Percentiles rank a stretch among this genome's conserved stretches.
Conservation (phyloP, 768 basidiomycete species). For the Boletus vinaceobasis region DNA sequence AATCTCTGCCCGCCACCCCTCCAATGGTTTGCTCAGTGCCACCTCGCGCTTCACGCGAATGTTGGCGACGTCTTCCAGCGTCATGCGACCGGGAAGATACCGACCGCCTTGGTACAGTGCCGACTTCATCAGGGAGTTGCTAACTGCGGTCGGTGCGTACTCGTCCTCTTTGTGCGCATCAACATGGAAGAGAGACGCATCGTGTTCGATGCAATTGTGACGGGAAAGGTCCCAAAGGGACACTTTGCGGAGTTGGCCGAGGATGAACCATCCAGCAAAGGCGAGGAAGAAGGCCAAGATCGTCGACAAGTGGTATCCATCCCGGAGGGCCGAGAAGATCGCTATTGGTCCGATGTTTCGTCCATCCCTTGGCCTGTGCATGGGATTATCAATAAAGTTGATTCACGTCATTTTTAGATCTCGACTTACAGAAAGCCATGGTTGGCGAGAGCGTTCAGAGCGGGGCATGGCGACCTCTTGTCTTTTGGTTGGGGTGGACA, state of each 20-base stretch:
- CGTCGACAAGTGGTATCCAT: constrained; percentile 49
- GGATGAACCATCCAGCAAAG: constrained; percentile 44
- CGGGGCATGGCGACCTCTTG: constrained; percentile 66
- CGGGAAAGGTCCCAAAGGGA: constrained; percentile 40
- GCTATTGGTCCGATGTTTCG: constrained; percentile 40
- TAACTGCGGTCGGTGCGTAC: constrained; percentile 48
- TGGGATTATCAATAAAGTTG: too few species aligned
- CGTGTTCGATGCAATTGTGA: constrained; percentile 54
- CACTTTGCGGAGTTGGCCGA: constrained; percentile 35
- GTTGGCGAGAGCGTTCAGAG: constrained; percentile 70
- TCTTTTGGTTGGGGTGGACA: constrained; percentile 46
- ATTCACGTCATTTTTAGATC: background rate
- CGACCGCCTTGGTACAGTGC: constrained; percentile 37
- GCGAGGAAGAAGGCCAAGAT: constrained; percentile 47
- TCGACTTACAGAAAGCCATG: constrained; percentile 67
- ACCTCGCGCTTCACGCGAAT: constrained; percentile 51
- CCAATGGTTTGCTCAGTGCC: constrained; percentile 34
- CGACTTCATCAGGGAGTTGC: constrained; percentile 37
- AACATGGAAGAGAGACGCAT: constrained; percentile 55
- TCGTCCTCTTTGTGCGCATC: constrained; percentile 40
- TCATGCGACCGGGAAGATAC: constrained; percentile 28
- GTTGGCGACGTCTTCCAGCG: constrained; percentile 39
- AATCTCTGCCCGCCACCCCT: constrained; percentile 49
- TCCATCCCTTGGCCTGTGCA: constrained; percentile 48
- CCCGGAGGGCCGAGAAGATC: constrained; percentile 42